Conservation (phyloP, 2,329 filamentous ascomycete genomes). For the Aureobasidium sp. region DNA sequence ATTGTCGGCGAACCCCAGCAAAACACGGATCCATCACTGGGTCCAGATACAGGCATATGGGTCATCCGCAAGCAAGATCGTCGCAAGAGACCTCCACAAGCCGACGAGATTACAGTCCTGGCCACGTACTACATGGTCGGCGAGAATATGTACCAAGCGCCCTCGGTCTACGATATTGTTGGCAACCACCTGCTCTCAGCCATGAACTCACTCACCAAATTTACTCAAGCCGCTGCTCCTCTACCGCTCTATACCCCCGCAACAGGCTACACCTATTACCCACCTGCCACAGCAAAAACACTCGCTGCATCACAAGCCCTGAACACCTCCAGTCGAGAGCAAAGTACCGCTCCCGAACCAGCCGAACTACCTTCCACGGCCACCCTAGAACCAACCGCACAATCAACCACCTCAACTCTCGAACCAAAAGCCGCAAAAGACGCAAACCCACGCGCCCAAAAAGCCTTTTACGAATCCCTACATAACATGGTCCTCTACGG, state of each 20-base stretch:
- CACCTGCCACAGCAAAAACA: slow-evolving; percentile 28
- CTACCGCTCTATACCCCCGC: slow-evolving; percentile 51
- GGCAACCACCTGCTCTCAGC: slow-evolving; percentile 43
- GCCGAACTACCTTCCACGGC: not conserved
- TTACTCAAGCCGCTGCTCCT: slow-evolving; percentile 44
- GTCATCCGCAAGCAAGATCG: slow-evolving; percentile 50
- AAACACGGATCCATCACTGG: slow-evolving; percentile 24
- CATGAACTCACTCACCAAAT: slow-evolving; percentile 46
- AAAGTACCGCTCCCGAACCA: slow-evolving; percentile 27
- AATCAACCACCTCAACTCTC: not conserved
- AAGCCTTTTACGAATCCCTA: slow-evolving; percentile 36
- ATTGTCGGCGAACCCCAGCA: slow-evolving; percentile 49
- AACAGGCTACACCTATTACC: slow-evolving; percentile 51
- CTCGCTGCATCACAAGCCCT: slow-evolving; percentile 28
- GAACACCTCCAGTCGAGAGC: slow-evolving; percentile 35
- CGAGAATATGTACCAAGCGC: slow-evolving; percentile 53
- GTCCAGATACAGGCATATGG: slow-evolving; percentile 42
- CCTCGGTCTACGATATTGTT: slow-evolving; percentile 50
- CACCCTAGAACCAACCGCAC: not conserved
- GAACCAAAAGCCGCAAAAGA: not conserved
- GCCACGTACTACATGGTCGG: slow-evolving; percentile 55
- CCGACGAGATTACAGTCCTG: slow-evolving; percentile 45
- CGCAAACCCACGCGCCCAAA: slow-evolving; percentile 25
- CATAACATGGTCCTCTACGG: slow-evolving; percentile 38
- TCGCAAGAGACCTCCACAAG: slow-evolving; percentile 32